Conservation (phyloP, 2,329 filamentous ascomycete species). For the Coniochaeta sp. region DNA sequence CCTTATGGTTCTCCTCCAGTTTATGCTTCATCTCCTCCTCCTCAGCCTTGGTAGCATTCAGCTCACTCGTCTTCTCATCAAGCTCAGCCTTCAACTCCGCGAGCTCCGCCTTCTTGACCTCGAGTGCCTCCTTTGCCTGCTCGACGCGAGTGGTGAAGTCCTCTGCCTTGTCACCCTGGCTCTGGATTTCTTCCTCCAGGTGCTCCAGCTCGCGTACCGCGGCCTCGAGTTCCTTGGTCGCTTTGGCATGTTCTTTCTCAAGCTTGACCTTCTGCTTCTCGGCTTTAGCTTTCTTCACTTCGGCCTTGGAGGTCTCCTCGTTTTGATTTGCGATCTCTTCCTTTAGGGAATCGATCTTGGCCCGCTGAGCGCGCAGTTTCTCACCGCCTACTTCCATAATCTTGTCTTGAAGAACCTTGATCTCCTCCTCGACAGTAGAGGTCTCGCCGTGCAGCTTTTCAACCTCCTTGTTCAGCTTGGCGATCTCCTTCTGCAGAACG, state of each 20-base stretch:
- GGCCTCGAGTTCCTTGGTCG: conserved; percentile 68
- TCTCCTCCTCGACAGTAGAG: conserved; percentile 85
- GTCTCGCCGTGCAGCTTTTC: conserved; percentile 76
- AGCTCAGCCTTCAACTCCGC: conserved; percentile 73
- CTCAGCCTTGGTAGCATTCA: conserved; percentile 80
- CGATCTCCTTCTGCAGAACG: conserved; percentile 70
- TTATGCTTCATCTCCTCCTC: conserved; percentile 99
- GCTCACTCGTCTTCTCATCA: conserved; percentile 74
- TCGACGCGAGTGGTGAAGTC: conserved; percentile 67
- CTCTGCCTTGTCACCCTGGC: conserved; percentile 68
- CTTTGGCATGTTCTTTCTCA: conserved; percentile 72
- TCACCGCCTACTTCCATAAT: conserved; percentile 98
- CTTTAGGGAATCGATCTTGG: conserved; percentile 83
- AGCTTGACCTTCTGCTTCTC: conserved; percentile 88
- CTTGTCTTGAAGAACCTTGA: conserved; percentile 86
- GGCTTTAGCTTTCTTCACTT: conserved; percentile 84
- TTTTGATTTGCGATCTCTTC: conserved; percentile 74
- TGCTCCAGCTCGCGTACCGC: conserved; percentile 67
- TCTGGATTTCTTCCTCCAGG: conserved; percentile 69
- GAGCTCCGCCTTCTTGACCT: conserved; percentile 73
- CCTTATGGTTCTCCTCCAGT: conserved; percentile 92
- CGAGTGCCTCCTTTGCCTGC: conserved; percentile 71
- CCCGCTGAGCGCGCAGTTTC: conserved; percentile 80
- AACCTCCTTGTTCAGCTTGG: conserved; percentile 67
- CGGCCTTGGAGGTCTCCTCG: conserved; percentile 77